Conservation (phyloP, 306 rosid species). For the Amphicarpaea edgeworthii region DNA sequence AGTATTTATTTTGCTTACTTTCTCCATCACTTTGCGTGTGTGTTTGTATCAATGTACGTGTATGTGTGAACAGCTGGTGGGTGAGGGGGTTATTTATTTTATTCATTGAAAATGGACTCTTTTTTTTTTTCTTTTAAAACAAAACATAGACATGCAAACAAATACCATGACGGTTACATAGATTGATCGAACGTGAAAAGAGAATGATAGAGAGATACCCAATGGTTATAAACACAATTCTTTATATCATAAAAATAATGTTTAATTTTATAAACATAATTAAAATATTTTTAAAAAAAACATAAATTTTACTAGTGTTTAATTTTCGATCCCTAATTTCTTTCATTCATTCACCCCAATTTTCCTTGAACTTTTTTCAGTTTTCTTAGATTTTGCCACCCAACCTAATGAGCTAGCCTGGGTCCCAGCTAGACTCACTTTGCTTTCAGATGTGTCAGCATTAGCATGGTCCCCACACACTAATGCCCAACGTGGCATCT, state of each 20-base stretch:
- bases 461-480: constrained; percentile 33
- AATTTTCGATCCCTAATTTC: too few relatives aligned
- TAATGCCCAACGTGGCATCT: neutral
- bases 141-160: constrained; percentile 5
- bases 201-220: neutral
- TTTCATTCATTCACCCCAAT: neutral
- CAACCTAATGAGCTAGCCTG: neutral
- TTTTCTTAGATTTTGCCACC: neutral
- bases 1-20: neutral
- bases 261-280: too few relatives aligned
- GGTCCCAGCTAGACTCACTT: constrained; percentile 4
- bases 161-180: neutral
- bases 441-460: neutral
- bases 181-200: neutral
- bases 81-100: constrained; percentile 1
- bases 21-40: neutral
- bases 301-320: too few relatives aligned
- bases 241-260: too few relatives aligned
- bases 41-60: neutral
- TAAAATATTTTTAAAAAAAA: too few relatives aligned
- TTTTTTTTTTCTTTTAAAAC: constrained; percentile 21
- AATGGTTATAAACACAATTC: too few relatives aligned
- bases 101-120: neutral
- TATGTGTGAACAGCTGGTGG: neutral
- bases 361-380: neutral